A percentile compares a stretch with the other conserved stretches of the same genome.
Evolutionary conservation across 139 green algal species (phyloP).

Genomic region (Chlamydomonas sp.): DNA sequence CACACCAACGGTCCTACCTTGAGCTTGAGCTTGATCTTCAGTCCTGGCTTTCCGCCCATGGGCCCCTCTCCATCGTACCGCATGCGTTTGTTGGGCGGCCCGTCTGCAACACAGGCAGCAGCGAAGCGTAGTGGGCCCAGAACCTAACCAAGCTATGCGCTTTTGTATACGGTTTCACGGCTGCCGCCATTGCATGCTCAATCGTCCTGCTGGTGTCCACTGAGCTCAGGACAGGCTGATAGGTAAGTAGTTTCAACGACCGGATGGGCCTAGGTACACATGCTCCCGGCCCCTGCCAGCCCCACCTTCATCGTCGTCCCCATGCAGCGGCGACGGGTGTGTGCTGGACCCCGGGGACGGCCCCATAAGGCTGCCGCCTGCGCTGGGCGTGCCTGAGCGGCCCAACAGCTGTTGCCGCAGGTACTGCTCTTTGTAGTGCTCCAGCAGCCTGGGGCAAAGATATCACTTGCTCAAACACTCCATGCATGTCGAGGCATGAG

Average conservation of each 20-base stretch:
- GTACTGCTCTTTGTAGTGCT: conserved; percentile 69
- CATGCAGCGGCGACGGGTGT: conserved; percentile 3
- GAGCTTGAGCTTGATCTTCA: conserved; percentile 11
- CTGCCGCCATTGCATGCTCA: background rate
- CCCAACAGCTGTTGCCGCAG: conserved; percentile 48
- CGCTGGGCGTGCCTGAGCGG: background rate
- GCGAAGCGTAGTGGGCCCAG: background rate
- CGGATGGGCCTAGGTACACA: no score
- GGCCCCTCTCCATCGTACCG: background rate
- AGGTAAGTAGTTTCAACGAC: no score
- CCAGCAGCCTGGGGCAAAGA: conserved; percentile 44
- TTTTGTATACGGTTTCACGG: background rate
- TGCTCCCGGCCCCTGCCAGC: no score
- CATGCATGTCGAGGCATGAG: no score
- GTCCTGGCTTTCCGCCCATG: background rate
- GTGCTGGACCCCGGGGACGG: conserved; percentile 11
- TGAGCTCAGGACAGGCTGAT: no score
- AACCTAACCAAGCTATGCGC: no score
- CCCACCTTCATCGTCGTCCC: no score
- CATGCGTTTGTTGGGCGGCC: conserved; percentile 30
- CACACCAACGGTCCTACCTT: background rate
- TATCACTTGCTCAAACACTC: no score
- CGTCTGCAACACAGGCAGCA: background rate
- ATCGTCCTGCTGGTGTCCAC: background rate
- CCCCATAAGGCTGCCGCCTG: background rate